Base-by-base conservation (phyloP, 1,284 basidiomycete genomes). In the Vanrija humicola region DNA sequence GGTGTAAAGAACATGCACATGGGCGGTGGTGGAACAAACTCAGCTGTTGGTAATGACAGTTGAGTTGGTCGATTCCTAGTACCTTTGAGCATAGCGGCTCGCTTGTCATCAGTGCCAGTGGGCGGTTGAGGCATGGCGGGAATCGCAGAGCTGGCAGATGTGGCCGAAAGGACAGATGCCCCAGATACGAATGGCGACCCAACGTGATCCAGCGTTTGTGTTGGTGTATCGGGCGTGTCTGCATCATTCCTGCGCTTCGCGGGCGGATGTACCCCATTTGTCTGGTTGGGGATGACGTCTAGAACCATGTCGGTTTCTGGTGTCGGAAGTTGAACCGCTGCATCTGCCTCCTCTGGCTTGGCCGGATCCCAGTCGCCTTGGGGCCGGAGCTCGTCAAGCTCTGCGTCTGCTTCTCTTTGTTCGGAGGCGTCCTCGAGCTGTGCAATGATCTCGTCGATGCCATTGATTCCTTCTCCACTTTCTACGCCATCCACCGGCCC, bases 1-100 rank as follows among this genome's bases (percentile, higher is more conserved):
- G 71, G 66, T 14, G 65, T 64, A 64, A 75, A 75, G 61, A 73
- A 75, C 73, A 75, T 73, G 60, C 73, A 75, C 73, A 75, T 75
- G 1, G 73, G 73, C 8, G 71, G 71, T 0, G 73, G 73, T 0
- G 73, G 71, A 4, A 72, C 64, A 56, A 73, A 75, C 1, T 66
- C 59, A 8, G 58, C 64, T 0, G 61, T 59, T 9, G 69, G 70
- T 55, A 74, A 62, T 10, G 61, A 43, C 8, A 71, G 34, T 39
- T 64, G 59, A 18, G 63, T 58, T 5, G 64, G 67, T 1, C 38
- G 21, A 25, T 34, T 48, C 29, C 8, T 19, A 21, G 14, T 38
- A 34, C 14, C 12, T 3, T 39, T 47, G 16, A 25, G 40, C 38
- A 39, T 23, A 10, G 12, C 34, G 34, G 34, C 6, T 12, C 34